Evolutionary conservation across 1,284 basidiomycete species (phyloP).

Genomic region (Earliella scabrosa): DNA sequence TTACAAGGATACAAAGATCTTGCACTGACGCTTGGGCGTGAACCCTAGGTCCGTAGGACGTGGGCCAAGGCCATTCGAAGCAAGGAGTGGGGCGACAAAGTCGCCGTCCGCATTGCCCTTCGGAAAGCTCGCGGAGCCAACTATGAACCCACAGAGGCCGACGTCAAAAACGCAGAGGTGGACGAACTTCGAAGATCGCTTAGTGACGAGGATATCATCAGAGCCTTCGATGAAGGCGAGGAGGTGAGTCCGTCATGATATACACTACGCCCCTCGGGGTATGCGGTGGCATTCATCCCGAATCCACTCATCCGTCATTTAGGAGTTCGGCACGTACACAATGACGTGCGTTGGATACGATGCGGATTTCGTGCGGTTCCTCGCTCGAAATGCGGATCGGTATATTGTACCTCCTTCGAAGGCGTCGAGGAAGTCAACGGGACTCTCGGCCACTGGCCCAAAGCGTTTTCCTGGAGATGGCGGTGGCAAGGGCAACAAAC

Average conservation of each 20-base stretch:
- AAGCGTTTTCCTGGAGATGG: too few species aligned
- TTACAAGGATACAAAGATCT: neutral
- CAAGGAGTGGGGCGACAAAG: neutral
- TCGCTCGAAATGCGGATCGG: neutral
- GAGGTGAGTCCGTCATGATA: slow-evolving; percentile 2
- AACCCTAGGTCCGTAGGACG: slow-evolving; percentile 1
- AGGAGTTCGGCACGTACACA: slow-evolving; percentile 7
- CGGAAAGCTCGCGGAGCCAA: neutral
- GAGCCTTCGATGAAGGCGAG: neutral
- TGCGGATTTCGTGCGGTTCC: neutral
- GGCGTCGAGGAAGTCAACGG: too few species aligned
- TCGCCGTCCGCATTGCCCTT: neutral
- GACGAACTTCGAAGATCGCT: neutral
- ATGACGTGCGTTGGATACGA: slow-evolving; percentile 7
- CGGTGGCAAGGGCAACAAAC: too few species aligned
- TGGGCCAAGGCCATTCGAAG: neutral
- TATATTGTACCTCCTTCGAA: too few species aligned
- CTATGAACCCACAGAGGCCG: neutral
- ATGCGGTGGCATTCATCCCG: neutral
- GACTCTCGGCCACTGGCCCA: too few species aligned
- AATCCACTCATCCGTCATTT: too few species aligned
- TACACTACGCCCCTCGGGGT: too few species aligned
- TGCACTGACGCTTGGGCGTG: neutral
- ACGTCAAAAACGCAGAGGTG: neutral
- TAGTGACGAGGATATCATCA: neutral